Conservation (phyloP, 768 basidiomycete genomes). For the Lactarius hengduanensis region DNA sequence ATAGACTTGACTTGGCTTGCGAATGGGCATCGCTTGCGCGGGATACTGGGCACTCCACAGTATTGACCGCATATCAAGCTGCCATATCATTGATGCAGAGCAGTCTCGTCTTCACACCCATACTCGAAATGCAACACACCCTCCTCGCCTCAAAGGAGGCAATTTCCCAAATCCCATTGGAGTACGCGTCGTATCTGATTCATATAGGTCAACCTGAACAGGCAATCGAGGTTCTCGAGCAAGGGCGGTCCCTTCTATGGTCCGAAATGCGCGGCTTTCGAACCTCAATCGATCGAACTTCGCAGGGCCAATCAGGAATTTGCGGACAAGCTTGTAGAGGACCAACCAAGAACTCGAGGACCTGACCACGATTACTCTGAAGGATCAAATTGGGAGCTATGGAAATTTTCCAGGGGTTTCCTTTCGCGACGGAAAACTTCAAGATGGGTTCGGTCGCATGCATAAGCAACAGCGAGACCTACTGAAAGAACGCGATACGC, state of each 20-base stretch:
- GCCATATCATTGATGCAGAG: background rate
- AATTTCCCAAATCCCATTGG: background rate
- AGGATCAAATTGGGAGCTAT: background rate
- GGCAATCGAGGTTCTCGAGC: conserved; percentile 19
- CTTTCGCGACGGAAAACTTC: background rate
- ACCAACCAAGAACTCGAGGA: background rate
- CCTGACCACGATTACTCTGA: background rate
- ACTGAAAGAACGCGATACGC: background rate
- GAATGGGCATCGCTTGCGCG: background rate
- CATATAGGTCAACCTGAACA: background rate
- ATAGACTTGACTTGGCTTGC: background rate
- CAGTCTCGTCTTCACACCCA: background rate
- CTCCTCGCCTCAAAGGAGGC: background rate
- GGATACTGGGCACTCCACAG: background rate
- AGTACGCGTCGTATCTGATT: conserved; percentile 8
- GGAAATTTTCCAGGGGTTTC: background rate
- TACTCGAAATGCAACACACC: background rate
- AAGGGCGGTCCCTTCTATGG: conserved; percentile 23
- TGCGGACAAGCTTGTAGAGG: background rate
- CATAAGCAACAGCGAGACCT: background rate
- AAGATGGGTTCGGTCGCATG: background rate
- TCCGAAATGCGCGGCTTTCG: conserved; percentile 18
- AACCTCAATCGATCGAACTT: conserved; percentile 13
- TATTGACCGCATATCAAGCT: background rate
- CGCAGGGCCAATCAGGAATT: background rate